Evolutionary conservation across 257 asterid genomes (phyloP), one percentile per base, ranked within the genome.

Genomic region (Nicotiana benthamiana): DNA sequence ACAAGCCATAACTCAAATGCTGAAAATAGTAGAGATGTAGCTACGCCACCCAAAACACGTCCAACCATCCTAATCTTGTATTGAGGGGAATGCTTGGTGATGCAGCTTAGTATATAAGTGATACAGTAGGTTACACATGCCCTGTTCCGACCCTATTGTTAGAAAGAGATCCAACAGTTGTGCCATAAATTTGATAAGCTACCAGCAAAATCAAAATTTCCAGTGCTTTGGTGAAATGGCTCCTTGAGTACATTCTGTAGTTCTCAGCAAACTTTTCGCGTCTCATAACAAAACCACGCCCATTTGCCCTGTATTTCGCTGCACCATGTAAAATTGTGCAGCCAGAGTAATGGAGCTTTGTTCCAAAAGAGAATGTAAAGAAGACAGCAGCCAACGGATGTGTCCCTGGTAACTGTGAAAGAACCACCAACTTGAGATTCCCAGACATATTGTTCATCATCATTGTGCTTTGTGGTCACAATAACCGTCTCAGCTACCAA

Each of bases 1-100:
- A 95, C 98, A 74, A 95, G 97, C 98, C 98, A 95, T 9, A 98
- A 95, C 84, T 95, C 98, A 82, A 95, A 95, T 32, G 98, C 89
- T 75, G 98, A 95, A 82, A 92, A 95, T 88, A 95, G 90, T 77
- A 95, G 94, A 79, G 98, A 95, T 54, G 98, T 95, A 80, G 98
- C 97, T 75, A 95, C 89, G 70, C 98, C 98, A 83, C 98, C 98
- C 90, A 95, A 84, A 80, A 95, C 79, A 80, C 98, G 97, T 11
- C 98, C 98, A 86, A 95, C 20, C 98, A 95, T 92, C 88, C 93
- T 87, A 83, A 95, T 78, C 84, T 80, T 92, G 90, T 93, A 95
- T 10, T 93, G 93, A 81, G 98, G 93, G 81, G 98, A 95, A 86
- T 95, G 98, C 88, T 95, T 95, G 83, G 98, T 95, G 72, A 95